phyloP scores from a whole-genome alignment of 2,329 filamentous ascomycete genomes.

The Scedosporium boydii region DNA sequence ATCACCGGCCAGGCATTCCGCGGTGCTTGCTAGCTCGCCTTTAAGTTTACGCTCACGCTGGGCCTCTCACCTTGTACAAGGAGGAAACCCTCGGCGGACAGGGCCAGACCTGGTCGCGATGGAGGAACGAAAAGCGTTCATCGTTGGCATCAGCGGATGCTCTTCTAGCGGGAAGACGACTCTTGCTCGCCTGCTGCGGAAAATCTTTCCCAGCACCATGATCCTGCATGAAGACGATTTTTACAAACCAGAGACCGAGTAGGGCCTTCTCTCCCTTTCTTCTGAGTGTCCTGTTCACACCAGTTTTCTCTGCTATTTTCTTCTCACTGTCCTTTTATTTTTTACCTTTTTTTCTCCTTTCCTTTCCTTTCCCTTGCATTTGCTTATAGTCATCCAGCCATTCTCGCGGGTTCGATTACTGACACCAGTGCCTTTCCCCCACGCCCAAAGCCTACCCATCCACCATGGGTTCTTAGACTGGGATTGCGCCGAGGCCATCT shows the following conservation, averaged over 20 bases:
- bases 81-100: neutral
- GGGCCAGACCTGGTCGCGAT: constrained; percentile 15
- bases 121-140: constrained; percentile 38
- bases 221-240: constrained; percentile 97
- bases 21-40: too few species aligned
- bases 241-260: constrained; percentile 72
- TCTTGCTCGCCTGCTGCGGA: constrained; percentile 71
- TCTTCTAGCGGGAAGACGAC: constrained; percentile 96
- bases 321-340: neutral
- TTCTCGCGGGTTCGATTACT: neutral
- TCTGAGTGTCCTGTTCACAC: neutral
- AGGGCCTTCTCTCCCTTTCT: constrained; percentile 16
- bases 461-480: constrained; percentile 64
- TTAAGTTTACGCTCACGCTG: too few species aligned
- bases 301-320: too few species aligned
- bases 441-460: constrained; percentile 7
- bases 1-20: too few species aligned
- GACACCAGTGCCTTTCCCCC: neutral
- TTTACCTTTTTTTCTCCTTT: neutral
- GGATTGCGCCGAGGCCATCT: constrained; percentile 77
- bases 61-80: too few species aligned
- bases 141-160: constrained; percentile 79
- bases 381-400: neutral
- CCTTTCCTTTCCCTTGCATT: neutral
- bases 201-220: constrained; percentile 68